Conservation (phyloP, 1,139 yeast genomes). For the Yamadazyma diospyri region DNA sequence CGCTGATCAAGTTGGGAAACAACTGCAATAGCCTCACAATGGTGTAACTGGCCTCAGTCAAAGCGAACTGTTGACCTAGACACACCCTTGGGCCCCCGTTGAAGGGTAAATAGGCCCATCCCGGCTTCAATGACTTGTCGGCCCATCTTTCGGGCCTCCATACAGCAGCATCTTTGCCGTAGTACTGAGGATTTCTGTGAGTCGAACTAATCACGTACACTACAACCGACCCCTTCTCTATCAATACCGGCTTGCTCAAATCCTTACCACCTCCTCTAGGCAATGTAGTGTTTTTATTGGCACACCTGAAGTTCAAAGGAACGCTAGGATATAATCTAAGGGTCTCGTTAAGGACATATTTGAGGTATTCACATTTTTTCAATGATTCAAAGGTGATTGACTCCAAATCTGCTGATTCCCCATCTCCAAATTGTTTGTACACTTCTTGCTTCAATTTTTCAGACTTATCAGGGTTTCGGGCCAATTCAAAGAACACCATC, state of each 20-base stretch:
- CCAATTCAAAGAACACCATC: slow-evolving; percentile 23
- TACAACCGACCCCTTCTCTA: slow-evolving; percentile 45
- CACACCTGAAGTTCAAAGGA: slow-evolving; percentile 48
- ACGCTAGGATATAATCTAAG: slow-evolving; percentile 56
- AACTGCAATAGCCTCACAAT: slow-evolving; percentile 42
- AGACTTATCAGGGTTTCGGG: slow-evolving; percentile 22
- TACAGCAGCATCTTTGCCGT: slow-evolving; percentile 46
- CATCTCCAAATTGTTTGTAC: slow-evolving; percentile 20
- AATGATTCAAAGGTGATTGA: slow-evolving; percentile 46
- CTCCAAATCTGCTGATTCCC: slow-evolving; percentile 15
- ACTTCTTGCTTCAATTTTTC: slow-evolving; percentile 22
- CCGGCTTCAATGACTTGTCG: slow-evolving; percentile 29
- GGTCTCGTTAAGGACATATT: slow-evolving; percentile 46
- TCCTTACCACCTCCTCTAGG: slow-evolving; percentile 55
- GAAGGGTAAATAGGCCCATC: slow-evolving; percentile 56
- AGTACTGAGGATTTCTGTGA: slow-evolving; percentile 42
- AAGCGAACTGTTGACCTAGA: slow-evolving; percentile 59
- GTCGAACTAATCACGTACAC: slow-evolving; percentile 42
- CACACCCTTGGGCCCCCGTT: slow-evolving; percentile 65
- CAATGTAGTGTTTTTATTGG: slow-evolving; percentile 41
- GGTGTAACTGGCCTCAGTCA: slow-evolving; percentile 49
- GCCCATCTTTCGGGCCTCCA: slow-evolving; percentile 54
- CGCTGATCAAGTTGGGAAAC: slow-evolving; percentile 29
- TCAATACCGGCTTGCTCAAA: slow-evolving; percentile 36
- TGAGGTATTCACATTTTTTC: slow-evolving; percentile 41